These are phyloP conservation scores for Phytophthora pinifolia DNA, from an alignment of 352 stramenopile genomes.

Conservation along the genomic window DNA sequence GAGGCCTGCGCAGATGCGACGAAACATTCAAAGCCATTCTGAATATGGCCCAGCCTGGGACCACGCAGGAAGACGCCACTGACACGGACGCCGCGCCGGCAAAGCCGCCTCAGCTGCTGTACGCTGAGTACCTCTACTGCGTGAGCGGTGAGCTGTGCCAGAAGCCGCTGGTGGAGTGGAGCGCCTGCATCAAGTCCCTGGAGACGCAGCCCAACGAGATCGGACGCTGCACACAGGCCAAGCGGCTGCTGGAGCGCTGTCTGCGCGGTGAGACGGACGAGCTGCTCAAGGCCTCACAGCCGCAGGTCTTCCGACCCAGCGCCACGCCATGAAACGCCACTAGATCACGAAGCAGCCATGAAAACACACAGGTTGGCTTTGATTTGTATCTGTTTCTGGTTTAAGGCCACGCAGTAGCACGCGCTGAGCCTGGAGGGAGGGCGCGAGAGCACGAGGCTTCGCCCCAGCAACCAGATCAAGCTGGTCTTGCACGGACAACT, in stretches of 20 bases:
- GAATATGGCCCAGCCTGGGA: constrained; percentile 15
- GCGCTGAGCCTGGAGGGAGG: constrained; percentile 12
- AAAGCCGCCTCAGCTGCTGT: constrained; percentile 48
- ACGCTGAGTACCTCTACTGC: constrained; percentile 69
- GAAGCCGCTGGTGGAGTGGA: constrained; percentile 51
- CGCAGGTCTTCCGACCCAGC: constrained; percentile 55
- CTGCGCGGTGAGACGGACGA: constrained; percentile 63
- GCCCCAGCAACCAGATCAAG: constrained; percentile 11
- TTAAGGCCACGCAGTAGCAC: constrained; percentile 22
- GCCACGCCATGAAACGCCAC: constrained; percentile 20
- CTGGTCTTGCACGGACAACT: constrained; percentile 11
- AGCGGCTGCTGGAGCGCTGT: constrained; percentile 76
- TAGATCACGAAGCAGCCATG: constrained; percentile 17
- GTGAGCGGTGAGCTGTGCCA: constrained; percentile 51
- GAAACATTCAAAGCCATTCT: constrained; percentile 52
- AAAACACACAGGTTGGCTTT: constrained; percentile 34
- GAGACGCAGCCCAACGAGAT: constrained; percentile 39
- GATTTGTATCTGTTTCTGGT: constrained; percentile 41
- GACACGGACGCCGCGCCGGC: constrained; percentile 11
- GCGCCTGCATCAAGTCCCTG: constrained; percentile 48
- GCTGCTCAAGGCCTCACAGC: constrained; percentile 62
- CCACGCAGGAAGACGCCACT: not conserved
- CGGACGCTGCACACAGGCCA: constrained; percentile 46
- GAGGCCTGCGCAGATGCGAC: constrained; percentile 53
- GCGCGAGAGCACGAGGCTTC: constrained; percentile 2